Evolutionary conservation across 2,329 filamentous ascomycete genomes (phyloP), one percentile per base, ranked within the genome.

Genomic region (Ustilaginoidea virens): DNA sequence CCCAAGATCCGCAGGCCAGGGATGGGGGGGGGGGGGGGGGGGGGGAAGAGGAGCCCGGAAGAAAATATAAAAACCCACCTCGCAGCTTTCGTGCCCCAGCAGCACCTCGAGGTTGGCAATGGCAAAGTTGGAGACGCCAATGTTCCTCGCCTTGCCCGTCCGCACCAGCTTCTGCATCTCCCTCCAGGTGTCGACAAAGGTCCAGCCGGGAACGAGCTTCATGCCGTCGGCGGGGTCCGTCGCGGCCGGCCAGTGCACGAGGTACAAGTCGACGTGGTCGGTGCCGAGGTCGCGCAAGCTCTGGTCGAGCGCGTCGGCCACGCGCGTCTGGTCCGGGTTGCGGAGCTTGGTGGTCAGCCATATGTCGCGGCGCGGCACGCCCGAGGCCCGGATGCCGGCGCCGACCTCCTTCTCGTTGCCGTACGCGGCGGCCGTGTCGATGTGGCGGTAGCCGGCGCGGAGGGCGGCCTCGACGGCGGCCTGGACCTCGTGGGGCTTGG

Each of bases 91-190:
- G 41, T 78, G 67, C 41, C 66, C 71, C 36, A 90, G 61, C 33
- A 90, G 65, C 52, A 70, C 80, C 63, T 87, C 78, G 21, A 90
- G 60, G 55, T 90, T 80, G 52, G 61, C 70, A 50, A 86, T 81
- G 38, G 66, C 77, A 51, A 92, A 90, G 66, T 92, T 92, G 53
- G 79, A 83, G 33, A 90, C 78, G 43, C 81, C 81, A 48, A 90
- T 86, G 58, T 81, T 82, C 53, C 65, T 66, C 29, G 80, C 80
- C 52, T 80, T 80, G 50, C 75, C 74, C 25, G 68, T 72, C 8
- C 54, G 68, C 15, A 71, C 57, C 26, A 82, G 60, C 61, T 77
- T 78, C 56, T 80, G 71, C 63, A 80, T 61, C 79, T 82, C 74
- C 35, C 63, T 58, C 70, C 68, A 92, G 16, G 82, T 90, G 55